phyloP scores from a whole-genome alignment of 192 early-diverging fungal species.

The Tieghemiomyces parasiticus region DNA sequence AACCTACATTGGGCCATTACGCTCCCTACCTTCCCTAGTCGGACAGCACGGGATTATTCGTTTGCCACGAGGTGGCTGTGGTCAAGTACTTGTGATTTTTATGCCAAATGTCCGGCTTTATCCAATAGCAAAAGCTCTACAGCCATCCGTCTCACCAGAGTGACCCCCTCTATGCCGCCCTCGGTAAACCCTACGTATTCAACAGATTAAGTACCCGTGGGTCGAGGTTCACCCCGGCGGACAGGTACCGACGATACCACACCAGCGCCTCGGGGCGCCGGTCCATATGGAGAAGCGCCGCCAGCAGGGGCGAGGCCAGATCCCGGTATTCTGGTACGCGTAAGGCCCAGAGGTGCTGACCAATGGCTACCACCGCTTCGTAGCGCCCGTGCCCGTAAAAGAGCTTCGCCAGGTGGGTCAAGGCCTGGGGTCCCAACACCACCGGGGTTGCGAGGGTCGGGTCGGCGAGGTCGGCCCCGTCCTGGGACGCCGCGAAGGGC shows the following conservation, averaged over 20 bases:
- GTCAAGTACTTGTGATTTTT: no score
- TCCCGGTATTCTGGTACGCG: not conserved
- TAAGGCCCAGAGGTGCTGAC: not conserved
- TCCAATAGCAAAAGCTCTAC: no score
- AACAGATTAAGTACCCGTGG: conserved; percentile 1
- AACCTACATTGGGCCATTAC: no score
- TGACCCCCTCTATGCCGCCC: no score
- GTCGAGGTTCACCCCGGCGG: not conserved
- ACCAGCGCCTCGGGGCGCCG: not conserved
- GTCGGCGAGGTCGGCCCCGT: not conserved
- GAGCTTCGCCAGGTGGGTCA: not conserved
- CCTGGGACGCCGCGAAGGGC: not conserved
- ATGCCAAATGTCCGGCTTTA: no score
- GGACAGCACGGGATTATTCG: no score
- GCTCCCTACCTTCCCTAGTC: no score
- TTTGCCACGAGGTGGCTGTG: no score
- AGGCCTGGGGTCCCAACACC: no score
- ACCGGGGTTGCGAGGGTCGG: not conserved
- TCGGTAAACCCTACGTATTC: not conserved
- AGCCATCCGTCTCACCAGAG: no score
- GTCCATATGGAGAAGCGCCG: not conserved
- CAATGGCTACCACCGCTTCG: not conserved
- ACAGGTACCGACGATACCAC: conserved; percentile 2
- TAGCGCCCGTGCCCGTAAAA: not conserved
- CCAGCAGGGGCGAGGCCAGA: not conserved